Conservation (phyloP, 768 basidiomycete genomes). For the Lentinula raphanica region DNA sequence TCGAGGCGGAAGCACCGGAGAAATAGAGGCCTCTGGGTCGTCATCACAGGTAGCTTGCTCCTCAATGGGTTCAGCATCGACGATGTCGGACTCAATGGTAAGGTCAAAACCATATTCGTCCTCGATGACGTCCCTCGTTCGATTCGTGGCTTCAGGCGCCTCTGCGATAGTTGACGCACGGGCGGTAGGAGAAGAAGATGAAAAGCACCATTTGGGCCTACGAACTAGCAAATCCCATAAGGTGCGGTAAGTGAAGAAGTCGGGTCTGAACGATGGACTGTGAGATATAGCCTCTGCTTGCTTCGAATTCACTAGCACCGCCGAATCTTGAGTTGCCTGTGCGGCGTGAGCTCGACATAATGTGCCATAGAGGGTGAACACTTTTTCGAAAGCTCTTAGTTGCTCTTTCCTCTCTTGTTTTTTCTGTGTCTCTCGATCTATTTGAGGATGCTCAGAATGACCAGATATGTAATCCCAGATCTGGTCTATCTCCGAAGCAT, state of each 20-base stretch:
- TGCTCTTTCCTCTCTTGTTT: not conserved
- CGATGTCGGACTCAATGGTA: not conserved
- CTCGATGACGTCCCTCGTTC: not conserved
- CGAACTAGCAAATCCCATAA: not conserved
- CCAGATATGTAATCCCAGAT: not conserved
- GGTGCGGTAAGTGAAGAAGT: not conserved
- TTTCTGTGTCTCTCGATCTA: not conserved
- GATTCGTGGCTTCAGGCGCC: not conserved
- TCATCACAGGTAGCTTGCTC: not conserved
- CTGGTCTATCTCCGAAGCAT: not conserved
- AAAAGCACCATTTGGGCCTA: not conserved
- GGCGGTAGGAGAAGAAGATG: not conserved
- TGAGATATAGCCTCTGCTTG: not conserved
- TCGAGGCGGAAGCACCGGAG: not conserved
- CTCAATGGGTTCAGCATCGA: not conserved
- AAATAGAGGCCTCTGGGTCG: not conserved
- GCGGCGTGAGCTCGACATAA: not conserved
- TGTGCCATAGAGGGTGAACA: not conserved
- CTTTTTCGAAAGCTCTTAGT: not conserved
- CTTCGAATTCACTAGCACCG: not conserved
- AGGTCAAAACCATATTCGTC: conserved; percentile 4
- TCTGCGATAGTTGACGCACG: not conserved
- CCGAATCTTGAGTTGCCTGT: not conserved
- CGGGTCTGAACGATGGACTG: not conserved
- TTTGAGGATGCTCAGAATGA: not conserved